Evolutionary conservation across 352 stramenopile genomes (phyloP).

Genomic region (Thraustotheca clavata): DNA sequence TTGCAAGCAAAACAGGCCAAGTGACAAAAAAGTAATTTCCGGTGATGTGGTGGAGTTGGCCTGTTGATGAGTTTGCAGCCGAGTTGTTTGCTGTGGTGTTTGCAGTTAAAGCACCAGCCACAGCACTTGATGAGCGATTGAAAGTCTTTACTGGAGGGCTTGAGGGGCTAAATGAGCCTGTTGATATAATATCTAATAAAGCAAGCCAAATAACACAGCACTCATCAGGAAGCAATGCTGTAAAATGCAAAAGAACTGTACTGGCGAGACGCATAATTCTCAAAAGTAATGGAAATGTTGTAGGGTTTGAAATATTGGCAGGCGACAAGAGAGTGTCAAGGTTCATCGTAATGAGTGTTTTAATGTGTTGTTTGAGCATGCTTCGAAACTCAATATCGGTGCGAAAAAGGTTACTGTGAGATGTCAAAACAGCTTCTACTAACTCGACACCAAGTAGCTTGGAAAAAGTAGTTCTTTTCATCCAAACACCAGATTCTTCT

Average conservation of each 20-base stretch:
- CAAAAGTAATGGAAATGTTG: constrained; percentile 61
- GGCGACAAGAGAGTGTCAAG: not conserved
- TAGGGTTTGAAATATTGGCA: not conserved
- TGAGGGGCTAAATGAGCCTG: constrained; percentile 48
- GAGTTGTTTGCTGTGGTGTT: constrained; percentile 25
- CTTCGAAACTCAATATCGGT: constrained; percentile 63
- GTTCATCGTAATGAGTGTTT: constrained; percentile 29
- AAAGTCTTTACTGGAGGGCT: not conserved
- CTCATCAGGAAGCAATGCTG: constrained; percentile 49
- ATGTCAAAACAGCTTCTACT: constrained; percentile 62
- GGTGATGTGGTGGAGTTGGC: constrained; percentile 22
- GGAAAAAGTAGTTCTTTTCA: constrained; percentile 71
- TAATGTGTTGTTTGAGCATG: constrained; percentile 76
- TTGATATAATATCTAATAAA: constrained; percentile 73
- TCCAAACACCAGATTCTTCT: constrained; percentile 72
- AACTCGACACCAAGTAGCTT: constrained; percentile 72
- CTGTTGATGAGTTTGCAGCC: constrained; percentile 26
- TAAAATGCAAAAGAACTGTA: constrained; percentile 70
- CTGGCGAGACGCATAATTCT: constrained; percentile 74
- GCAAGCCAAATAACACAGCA: constrained; percentile 51
- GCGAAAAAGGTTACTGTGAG: constrained; percentile 53
- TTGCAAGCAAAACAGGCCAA: constrained; percentile 67
- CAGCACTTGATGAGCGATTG: not conserved
- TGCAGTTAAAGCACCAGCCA: not conserved
- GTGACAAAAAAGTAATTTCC: constrained; percentile 78